A percentile compares a stretch with the other conserved stretches of the same genome.
Conservation (phyloP, 306 rosid species). For the Hippophae gyantsensis region DNA sequence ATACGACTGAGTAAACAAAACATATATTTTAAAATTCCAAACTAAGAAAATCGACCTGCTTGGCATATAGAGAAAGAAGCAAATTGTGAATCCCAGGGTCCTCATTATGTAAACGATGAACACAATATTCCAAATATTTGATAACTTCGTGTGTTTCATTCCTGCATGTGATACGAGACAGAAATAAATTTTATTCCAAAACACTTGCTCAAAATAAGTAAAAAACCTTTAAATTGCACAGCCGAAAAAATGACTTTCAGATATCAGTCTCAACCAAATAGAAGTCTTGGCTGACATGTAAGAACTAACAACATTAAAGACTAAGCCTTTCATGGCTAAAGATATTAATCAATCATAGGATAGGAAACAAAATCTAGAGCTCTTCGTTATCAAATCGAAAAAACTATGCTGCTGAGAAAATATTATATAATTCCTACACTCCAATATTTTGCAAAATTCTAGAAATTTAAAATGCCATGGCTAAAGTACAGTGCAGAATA, state of each 20-base stretch:
- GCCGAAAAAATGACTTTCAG: not conserved
- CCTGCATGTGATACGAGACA: conserved; percentile 39
- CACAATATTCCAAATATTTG: conserved; percentile 88
- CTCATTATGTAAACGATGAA: conserved; percentile 86
- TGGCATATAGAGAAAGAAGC: conserved; percentile 86
- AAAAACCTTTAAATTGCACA: not conserved
- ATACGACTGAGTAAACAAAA: not conserved
- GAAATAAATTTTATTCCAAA: conserved; percentile 5
- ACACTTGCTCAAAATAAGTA: not conserved
- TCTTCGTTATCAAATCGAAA: too few relatives aligned
- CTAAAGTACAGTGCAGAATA: too few relatives aligned
- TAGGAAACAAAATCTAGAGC: too few relatives aligned
- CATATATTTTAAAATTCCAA: not conserved
- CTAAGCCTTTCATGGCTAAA: too few relatives aligned
- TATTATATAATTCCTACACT: too few relatives aligned
- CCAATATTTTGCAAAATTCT: too few relatives aligned
- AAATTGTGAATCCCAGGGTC: conserved; percentile 97
- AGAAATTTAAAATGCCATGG: too few relatives aligned
- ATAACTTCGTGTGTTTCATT: conserved; percentile 98
- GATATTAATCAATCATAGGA: too few relatives aligned
- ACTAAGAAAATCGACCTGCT: conserved; percentile 55
- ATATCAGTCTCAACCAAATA: not conserved
- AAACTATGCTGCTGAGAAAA: too few relatives aligned
- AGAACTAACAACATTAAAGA: too few relatives aligned
- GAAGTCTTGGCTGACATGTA: not conserved